Conservation (phyloP, 1,284 basidiomycete genomes). For the Xerocomus nothofagi region DNA sequence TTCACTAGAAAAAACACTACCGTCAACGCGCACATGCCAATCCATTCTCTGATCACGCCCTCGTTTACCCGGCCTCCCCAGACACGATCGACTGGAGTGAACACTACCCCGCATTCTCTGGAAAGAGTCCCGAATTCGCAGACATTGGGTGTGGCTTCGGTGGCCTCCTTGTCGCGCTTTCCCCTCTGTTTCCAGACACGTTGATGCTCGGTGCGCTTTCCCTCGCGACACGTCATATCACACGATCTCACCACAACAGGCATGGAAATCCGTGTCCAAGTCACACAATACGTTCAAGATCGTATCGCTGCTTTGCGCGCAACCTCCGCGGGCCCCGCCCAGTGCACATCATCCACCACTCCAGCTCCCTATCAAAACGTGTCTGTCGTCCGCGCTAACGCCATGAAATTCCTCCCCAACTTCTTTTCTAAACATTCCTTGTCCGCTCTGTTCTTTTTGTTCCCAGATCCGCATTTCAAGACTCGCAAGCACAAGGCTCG, state of each 20-base stretch:
- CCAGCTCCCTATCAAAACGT: constrained; percentile 80
- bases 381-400: constrained; percentile 92
- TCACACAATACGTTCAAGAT: constrained; percentile 95
- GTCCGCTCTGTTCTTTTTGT: constrained; percentile 95
- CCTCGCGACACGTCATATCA: neutral
- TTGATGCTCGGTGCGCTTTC: constrained; percentile 85
- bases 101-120: constrained; percentile 80
- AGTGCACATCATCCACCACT: constrained; percentile 22
- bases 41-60: constrained; percentile 93
- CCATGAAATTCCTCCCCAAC: constrained; percentile 99
- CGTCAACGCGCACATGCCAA: constrained; percentile 98
- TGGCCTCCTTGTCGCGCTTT: constrained; percentile 87
- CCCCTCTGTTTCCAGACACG: constrained; percentile 88
- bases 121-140: constrained; percentile 85
- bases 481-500: constrained; percentile 97
- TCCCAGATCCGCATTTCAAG: constrained; percentile 99
- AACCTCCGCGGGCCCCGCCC: constrained; percentile 40
- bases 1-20: constrained; percentile 87
- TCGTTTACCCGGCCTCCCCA: constrained; percentile 88
- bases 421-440: constrained; percentile 92
- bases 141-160: constrained; percentile 99
- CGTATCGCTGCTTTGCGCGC: constrained; percentile 86
- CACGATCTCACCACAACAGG: constrained; percentile 48
- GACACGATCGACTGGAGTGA: constrained; percentile 78
- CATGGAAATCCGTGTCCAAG: constrained; percentile 96